Percentiles rank a stretch among this genome's conserved stretches.
Evolutionary conservation across 257 asterid genomes (phyloP).

Genomic region (Solanum clarkiae): DNA sequence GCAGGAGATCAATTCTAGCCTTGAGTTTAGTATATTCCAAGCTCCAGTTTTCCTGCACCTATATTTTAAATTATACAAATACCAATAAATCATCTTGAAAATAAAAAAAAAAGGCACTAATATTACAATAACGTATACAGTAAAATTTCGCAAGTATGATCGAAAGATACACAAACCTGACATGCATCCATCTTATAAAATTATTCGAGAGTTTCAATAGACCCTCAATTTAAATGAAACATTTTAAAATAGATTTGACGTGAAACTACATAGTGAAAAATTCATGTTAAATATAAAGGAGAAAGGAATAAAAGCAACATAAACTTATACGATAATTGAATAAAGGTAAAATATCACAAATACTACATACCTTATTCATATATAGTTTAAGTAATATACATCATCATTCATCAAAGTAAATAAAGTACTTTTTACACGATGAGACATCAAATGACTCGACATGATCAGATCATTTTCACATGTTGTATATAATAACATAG

Average conservation of each 20-base stretch:
- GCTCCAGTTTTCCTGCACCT: not conserved
- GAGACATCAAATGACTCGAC: no score
- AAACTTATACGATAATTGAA: not conserved
- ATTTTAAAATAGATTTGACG: not conserved
- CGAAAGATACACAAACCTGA: no score
- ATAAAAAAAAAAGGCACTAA: not conserved
- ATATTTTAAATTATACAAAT: not conserved
- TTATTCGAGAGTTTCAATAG: not conserved
- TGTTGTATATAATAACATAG: not conserved
- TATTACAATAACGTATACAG: not conserved
- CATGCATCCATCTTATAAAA: no score
- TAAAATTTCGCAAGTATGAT: no score
- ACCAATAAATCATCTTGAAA: not conserved
- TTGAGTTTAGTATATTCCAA: constrained; percentile 12
- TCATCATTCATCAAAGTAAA: no score
- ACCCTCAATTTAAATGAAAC: not conserved
- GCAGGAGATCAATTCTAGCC: constrained; percentile 31
- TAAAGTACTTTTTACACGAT: no score
- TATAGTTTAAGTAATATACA: no score
- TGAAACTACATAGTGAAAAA: not conserved
- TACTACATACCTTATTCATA: not conserved
- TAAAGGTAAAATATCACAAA: not conserved
- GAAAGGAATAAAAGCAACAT: not conserved
- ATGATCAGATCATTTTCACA: not conserved
- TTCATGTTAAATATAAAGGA: not conserved